phyloP scores from a whole-genome alignment of 768 basidiomycete species.

The Tricholoma terreum region DNA sequence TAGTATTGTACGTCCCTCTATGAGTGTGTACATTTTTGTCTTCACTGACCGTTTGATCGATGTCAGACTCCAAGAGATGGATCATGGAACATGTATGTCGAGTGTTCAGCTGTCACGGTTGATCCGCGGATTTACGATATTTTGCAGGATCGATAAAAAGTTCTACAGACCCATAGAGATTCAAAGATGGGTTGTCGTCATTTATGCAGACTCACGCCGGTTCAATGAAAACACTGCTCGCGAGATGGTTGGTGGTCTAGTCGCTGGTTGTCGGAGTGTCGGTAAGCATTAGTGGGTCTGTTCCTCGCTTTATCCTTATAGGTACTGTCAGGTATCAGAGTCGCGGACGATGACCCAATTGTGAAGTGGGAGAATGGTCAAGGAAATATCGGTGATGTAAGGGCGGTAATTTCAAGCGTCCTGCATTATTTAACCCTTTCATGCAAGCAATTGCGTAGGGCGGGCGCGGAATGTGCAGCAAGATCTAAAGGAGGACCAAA shows the following conservation, averaged over 20 bases:
- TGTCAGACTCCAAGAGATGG: slow-evolving; percentile 60
- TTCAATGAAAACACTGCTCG: slow-evolving; percentile 43
- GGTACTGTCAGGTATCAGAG: slow-evolving; percentile 49
- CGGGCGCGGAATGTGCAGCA: slow-evolving; percentile 43
- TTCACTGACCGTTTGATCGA: slow-evolving; percentile 5
- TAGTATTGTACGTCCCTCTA: slow-evolving; percentile 40
- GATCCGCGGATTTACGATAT: slow-evolving; percentile 38
- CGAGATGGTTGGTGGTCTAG: slow-evolving; percentile 53
- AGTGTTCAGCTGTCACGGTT: slow-evolving; percentile 18
- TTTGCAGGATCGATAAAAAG: slow-evolving; percentile 60
- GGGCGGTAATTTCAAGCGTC: slow-evolving; percentile 14
- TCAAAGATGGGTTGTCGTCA: slow-evolving; percentile 57
- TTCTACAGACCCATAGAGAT: slow-evolving; percentile 56
- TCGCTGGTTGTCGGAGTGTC: slow-evolving; percentile 45
- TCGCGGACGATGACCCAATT: slow-evolving; percentile 43
- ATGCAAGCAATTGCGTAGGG: slow-evolving; percentile 43
- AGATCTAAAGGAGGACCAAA: slow-evolving; percentile 42
- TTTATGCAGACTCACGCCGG: slow-evolving; percentile 55
- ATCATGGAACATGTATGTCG: slow-evolving; percentile 72
- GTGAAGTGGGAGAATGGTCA: slow-evolving; percentile 58
- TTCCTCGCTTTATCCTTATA: slow-evolving; percentile 35
- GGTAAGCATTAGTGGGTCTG: slow-evolving; percentile 48
- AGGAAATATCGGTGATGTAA: slow-evolving; percentile 42
- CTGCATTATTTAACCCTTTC: neutral
- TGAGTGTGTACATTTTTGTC: neutral